Evolutionary conservation across 257 asterid species (phyloP), one percentile per base, ranked within the genome.

Genomic region (Capsicum pubescens): DNA sequence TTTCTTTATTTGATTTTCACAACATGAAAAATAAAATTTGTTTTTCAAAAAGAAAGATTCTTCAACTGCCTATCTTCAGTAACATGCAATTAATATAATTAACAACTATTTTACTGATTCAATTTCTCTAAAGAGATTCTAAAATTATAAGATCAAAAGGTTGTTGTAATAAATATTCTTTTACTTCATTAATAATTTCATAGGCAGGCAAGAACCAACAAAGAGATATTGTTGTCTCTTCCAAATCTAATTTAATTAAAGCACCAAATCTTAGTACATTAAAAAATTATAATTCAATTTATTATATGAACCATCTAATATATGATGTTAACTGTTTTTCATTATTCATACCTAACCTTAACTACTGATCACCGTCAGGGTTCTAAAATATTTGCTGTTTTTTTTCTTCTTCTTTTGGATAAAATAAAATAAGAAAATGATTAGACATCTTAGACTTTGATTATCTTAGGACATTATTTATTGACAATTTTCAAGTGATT

Each of bases 211-310:
- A 78, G 42, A 82, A 66, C 81, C 79, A 81, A 54, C 64, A 21
- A 48, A 32, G 44, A 54, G 83, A 84, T 84, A 72, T 81, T 50
- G 82, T 82, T 82, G 85, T 82, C 70, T 46, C 59, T 36, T 21
- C 63, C 82, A 67, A 74, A 83, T 74, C 67, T 36, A 7, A 70
- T 60, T 83, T 42, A 35, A 57, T 71, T 32, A 54, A 57, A 59
- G 32, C 14, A 58, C 21, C 77, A 83, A 86, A 67, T 77, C 86
- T 83, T 80, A 71, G 80, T 83, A 46, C 5, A 77, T 50, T 35
- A 32, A 66, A 26, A 32, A 66, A 66, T 8, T 48, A 7, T 48
- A 66, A 66, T 13, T 56, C 60, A 0, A 56, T 56, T 56, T 56
- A 19, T 74, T 19, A 17, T 71, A 46, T 71, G 79, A 71, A 58